Percentiles rank a stretch among this genome's conserved stretches.
Conservation (phyloP, 352 stramenopile genomes). For the Phytophthora pseudosyringae region DNA sequence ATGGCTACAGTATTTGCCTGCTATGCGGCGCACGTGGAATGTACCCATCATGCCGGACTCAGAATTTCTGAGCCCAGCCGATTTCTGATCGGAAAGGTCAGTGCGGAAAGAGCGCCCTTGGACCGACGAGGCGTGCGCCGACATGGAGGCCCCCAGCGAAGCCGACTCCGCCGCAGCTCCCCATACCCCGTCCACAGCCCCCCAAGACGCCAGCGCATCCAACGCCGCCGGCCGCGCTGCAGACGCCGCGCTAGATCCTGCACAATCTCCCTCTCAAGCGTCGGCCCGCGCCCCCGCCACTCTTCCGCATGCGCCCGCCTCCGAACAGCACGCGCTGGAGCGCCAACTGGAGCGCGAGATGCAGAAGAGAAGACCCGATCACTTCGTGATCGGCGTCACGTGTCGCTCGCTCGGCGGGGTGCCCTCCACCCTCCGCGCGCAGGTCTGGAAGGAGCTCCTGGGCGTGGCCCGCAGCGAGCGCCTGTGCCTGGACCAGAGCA, state of each 20-base stretch:
- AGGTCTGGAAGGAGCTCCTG: conserved; percentile 84
- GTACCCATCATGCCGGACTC: not conserved
- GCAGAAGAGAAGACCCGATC: conserved; percentile 68
- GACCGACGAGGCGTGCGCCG: conserved; percentile 10
- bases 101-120: conserved; percentile 9
- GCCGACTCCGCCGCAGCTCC: not conserved
- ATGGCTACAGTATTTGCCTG: not conserved
- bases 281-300: not conserved
- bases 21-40: not conserved
- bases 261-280: not conserved
- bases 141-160: conserved; percentile 24
- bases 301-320: not conserved
- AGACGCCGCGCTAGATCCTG: conserved; percentile 1
- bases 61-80: not conserved
- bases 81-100: conserved; percentile 12
- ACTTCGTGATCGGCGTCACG: conserved; percentile 74
- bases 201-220: not conserved
- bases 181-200: not conserved
- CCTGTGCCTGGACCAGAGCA: conserved; percentile 71
- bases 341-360: conserved; percentile 72
- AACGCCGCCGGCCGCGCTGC: not conserved
- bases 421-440: conserved; percentile 52
- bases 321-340: conserved; percentile 10
- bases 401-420: conserved; percentile 77
- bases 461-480: conserved; percentile 72